Evolutionary conservation across 495 filamentous ascomycete species (phyloP), one percentile per base, ranked within the genome.

Genomic region (Lentithecium fluviatile): DNA sequence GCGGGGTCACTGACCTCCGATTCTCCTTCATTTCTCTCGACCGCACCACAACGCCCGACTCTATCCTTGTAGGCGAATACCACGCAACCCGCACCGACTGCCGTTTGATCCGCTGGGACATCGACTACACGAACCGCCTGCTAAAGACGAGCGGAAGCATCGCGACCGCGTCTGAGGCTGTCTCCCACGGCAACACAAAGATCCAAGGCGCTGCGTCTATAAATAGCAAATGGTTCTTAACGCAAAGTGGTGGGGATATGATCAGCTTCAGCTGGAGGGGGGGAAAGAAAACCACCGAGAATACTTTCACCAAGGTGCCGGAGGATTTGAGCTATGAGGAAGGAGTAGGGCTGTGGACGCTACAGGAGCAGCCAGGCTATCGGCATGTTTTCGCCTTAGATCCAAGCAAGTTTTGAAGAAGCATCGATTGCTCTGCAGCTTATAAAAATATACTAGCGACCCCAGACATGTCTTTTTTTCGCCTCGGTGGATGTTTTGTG

Each of bases 261-360:
- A 54, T 67, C 8, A 64, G 49, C 19, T 52, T 45, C 21, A 45
- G 52, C 8, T 68, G 63, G 53, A 56, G 34, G 8, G 57, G 45
- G 1, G 62, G 47, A 6, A 43, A 34, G 20, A 56, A 58, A 19
- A 50, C 36, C 1, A 40, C 19, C 7, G 42, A 45, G 4, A 29
- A 32, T 12, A 42, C 48, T 10, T 46, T 65, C 8, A 64, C 56
- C 7, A 38, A 38, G 17, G 64, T 58, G 12, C 55, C 65, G 1
- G 65, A 68, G 57, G 64, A 68, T 48, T 52, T 68, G 51, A 68
- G 62, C 34, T 66, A 66, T 56, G 62, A 68, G 25, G 66, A 66
- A 10, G 62, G 50, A 4, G 45, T 52, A 0, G 65, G 61, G 21
- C 34, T 68, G 25, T 68, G 62, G 49, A 62, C 56, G 20, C 19